These are phyloP conservation scores for Phenoliferia sp. DNA, from an alignment of 1,284 basidiomycete species.

Conservation along the genomic window DNA sequence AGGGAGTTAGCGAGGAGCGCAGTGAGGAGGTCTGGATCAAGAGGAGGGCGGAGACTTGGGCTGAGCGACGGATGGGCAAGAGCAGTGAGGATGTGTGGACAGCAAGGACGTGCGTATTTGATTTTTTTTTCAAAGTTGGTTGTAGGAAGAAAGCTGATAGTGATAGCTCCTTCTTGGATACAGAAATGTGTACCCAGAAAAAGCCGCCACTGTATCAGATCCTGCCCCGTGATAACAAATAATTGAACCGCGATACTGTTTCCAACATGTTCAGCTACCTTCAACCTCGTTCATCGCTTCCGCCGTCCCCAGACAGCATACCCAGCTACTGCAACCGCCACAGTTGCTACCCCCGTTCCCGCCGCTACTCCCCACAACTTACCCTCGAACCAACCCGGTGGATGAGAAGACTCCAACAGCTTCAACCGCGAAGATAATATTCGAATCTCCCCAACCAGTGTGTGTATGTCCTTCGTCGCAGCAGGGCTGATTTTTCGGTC, in stretches of 20 bases:
- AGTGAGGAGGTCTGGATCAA: conserved; percentile 76
- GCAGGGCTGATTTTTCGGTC: background rate
- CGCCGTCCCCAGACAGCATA: background rate
- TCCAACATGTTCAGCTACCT: too few relatives aligned
- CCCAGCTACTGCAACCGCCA: background rate
- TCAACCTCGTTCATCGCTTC: background rate
- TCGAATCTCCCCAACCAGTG: background rate
- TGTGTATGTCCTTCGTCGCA: background rate
- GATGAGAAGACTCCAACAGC: background rate
- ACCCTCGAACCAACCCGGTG: background rate
- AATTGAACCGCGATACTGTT: too few relatives aligned
- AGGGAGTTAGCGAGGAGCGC: conserved; percentile 68
- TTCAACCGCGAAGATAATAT: background rate
- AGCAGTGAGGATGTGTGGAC: conserved; percentile 96
- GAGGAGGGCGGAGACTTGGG: conserved; percentile 87
- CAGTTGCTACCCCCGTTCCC: too few relatives aligned
- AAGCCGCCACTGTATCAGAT: background rate
- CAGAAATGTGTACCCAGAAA: background rate
- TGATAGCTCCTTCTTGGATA: background rate
- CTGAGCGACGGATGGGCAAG: conserved; percentile 60
- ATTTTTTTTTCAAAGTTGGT: too few relatives aligned
- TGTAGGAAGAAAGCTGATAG: too few relatives aligned
- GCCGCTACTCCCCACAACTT: background rate
- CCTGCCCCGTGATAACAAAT: too few relatives aligned
- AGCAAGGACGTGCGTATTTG: conserved; percentile 73